These are phyloP conservation scores for Penicillium sp. DNA, from an alignment of 2,329 filamentous ascomycete species.

Conservation along the genomic window DNA sequence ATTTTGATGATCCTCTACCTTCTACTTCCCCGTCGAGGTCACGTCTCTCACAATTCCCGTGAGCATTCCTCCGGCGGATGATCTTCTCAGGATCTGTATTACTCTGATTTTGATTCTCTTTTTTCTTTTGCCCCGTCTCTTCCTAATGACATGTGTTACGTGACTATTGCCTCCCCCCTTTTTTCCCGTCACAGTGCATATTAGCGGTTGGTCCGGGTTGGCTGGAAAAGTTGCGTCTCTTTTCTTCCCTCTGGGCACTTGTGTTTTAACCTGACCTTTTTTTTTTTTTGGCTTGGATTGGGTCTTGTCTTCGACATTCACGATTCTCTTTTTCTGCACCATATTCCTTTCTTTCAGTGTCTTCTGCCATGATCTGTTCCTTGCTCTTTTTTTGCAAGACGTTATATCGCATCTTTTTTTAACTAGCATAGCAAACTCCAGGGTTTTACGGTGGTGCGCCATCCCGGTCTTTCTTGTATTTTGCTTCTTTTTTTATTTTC, in stretches of 20 bases:
- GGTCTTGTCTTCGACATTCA: conserved; percentile 14
- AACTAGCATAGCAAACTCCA: conserved; percentile 42
- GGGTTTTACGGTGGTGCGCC: conserved; percentile 23
- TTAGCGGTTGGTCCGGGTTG: conserved; percentile 41
- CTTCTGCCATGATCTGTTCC: conserved; percentile 13
- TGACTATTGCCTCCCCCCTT: conserved; percentile 27
- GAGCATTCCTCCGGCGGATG: conserved; percentile 16
- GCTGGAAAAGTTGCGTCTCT: conserved; percentile 40
- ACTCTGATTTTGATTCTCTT: conserved; percentile 32
- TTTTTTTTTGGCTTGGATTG: conserved; percentile 17
- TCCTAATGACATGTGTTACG: conserved; percentile 45
- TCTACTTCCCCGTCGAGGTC: conserved; percentile 7
- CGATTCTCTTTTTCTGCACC: conserved; percentile 27
- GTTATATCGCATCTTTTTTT: conserved; percentile 27
- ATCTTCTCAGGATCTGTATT: conserved; percentile 39
- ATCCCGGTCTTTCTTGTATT: conserved; percentile 22
- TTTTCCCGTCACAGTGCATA: conserved; percentile 41
- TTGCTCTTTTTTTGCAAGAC: conserved; percentile 4
- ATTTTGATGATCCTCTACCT: conserved; percentile 14
- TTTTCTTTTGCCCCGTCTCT: conserved; percentile 17
- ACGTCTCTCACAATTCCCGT: conserved; percentile 3
- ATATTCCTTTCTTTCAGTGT: conserved; percentile 22
- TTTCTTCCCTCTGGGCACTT: conserved; percentile 32
- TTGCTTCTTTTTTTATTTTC: conserved; percentile 9
- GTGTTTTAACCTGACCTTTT: conserved; percentile 26